phyloP scores from a whole-genome alignment of 208 protist species.

The Leptomonas pyrrhocoris region DNA sequence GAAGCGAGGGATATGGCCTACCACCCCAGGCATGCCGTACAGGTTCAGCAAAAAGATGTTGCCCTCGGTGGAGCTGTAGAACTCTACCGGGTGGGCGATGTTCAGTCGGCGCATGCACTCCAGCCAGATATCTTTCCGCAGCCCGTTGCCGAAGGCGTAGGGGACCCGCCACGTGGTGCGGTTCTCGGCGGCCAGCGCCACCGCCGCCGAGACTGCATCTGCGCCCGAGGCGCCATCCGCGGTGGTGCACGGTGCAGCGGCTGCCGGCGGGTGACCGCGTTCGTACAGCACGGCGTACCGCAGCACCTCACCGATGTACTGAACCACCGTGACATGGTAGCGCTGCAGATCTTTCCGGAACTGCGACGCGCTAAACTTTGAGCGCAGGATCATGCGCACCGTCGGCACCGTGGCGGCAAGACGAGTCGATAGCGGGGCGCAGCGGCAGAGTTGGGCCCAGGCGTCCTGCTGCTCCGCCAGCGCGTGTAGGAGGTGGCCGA shows the following conservation, averaged over 20 bases:
- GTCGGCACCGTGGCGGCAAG: conserved; percentile 26
- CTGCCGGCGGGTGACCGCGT: conserved; percentile 21
- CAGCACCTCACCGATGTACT: conserved; percentile 94
- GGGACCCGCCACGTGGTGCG: conserved; percentile 60
- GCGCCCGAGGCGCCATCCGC: neutral
- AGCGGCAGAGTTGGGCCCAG: conserved; percentile 21
- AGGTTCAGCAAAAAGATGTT: conserved; percentile 73
- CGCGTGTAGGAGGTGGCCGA: conserved; percentile 58
- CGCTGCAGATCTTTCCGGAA: conserved; percentile 67
- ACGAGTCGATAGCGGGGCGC: neutral
- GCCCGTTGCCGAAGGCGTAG: conserved; percentile 88
- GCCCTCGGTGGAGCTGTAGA: conserved; percentile 91
- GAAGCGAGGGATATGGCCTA: conserved; percentile 66
- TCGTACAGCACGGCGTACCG: conserved; percentile 74
- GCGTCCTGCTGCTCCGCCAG: conserved; percentile 61
- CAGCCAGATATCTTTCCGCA: conserved; percentile 87
- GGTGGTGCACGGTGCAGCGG: too few relatives aligned
- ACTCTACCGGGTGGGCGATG: conserved; percentile 72
- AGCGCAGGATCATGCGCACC: conserved; percentile 68
- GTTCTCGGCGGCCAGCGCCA: conserved; percentile 15
- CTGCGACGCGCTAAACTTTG: conserved; percentile 67
- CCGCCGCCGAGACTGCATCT: conserved; percentile 8
- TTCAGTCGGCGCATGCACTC: conserved; percentile 54
- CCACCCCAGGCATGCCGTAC: conserved; percentile 50
- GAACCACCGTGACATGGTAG: conserved; percentile 78